phyloP scores from a whole-genome alignment of 495 filamentous ascomycete species.

The Tetracladium setigerum region DNA sequence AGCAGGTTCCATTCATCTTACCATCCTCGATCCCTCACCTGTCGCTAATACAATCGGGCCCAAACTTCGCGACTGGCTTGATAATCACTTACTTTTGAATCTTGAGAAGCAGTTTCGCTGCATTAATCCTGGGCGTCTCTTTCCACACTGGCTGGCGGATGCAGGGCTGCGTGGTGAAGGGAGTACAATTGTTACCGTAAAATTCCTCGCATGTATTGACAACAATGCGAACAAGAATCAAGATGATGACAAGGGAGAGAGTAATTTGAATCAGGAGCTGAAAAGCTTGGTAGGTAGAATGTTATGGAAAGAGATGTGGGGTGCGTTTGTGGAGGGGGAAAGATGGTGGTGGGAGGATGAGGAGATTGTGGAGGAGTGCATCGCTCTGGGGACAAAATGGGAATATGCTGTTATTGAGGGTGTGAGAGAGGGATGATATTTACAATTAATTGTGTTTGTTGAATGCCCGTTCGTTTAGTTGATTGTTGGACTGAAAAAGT shows the following conservation, averaged over 20 bases:
- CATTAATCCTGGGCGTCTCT: constrained; percentile 32
- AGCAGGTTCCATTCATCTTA: constrained; percentile 34
- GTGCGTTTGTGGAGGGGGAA: constrained; percentile 31
- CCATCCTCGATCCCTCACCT: constrained; percentile 39
- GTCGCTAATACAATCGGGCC: constrained; percentile 34
- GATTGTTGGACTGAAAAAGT: no score
- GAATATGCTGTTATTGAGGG: constrained; percentile 38
- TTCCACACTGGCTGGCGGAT: constrained; percentile 35
- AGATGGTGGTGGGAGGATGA: constrained; percentile 46
- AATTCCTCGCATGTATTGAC: constrained; percentile 7
- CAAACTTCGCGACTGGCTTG: constrained; percentile 37
- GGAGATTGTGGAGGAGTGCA: constrained; percentile 37
- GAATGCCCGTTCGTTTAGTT: no score
- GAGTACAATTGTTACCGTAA: constrained; percentile 6
- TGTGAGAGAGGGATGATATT: constrained; percentile 24
- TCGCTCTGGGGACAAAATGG: constrained; percentile 35
- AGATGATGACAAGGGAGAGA: constrained; percentile 1
- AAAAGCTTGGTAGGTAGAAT: constrained; percentile 18
- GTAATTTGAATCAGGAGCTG: constrained; percentile 9
- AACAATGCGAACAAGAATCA: background rate
- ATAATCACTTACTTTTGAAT: constrained; percentile 36
- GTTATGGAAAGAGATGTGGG: constrained; percentile 31
- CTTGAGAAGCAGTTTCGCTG: constrained; percentile 37
- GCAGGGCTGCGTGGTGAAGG: constrained; percentile 23
- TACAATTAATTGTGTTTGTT: background rate